Conservation (phyloP, 2,329 filamentous ascomycete genomes). For the Teratosphaeria destructans region DNA sequence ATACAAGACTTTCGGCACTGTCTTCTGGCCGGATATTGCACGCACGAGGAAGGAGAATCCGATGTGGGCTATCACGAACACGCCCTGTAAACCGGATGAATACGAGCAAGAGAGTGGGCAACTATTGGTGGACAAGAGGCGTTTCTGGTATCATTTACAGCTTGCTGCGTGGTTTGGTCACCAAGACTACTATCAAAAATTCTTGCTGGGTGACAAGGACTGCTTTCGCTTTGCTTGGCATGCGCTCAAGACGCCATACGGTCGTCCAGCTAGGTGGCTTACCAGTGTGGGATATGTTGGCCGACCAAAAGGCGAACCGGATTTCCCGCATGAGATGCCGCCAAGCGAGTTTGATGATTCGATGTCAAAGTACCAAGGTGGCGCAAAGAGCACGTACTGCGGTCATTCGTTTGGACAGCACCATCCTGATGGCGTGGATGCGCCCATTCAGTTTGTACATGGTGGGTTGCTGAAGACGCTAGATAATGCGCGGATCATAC, state of each 20-base stretch:
- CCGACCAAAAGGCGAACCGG: not conserved
- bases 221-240: slow-evolving; percentile 28
- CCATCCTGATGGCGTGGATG: slow-evolving; percentile 20
- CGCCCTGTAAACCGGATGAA: slow-evolving; percentile 26
- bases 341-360: not conserved
- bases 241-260: slow-evolving; percentile 25
- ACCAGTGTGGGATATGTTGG: slow-evolving; percentile 21
- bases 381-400: slow-evolving; percentile 15
- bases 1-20: slow-evolving; percentile 22
- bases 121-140: slow-evolving; percentile 27
- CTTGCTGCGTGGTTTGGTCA: slow-evolving; percentile 26
- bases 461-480: slow-evolving; percentile 25
- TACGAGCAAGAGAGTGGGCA: slow-evolving; percentile 29
- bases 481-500: slow-evolving; percentile 14
- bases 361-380: not conserved
- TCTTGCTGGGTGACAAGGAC: slow-evolving; percentile 31
- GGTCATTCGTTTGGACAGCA: slow-evolving; percentile 27
- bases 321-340: not conserved
- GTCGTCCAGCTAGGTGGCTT: slow-evolving; percentile 22
- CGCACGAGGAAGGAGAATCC: slow-evolving; percentile 24
- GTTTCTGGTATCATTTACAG: slow-evolving; percentile 29
- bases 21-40: slow-evolving; percentile 31
- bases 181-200: slow-evolving; percentile 15
- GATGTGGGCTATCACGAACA: slow-evolving; percentile 28
- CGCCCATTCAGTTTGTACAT: slow-evolving; percentile 23